Evolutionary conservation across 495 filamentous ascomycete species (phyloP), one percentile per base, ranked within the genome.

Genomic region (Pseudotulostoma volvatum): DNA sequence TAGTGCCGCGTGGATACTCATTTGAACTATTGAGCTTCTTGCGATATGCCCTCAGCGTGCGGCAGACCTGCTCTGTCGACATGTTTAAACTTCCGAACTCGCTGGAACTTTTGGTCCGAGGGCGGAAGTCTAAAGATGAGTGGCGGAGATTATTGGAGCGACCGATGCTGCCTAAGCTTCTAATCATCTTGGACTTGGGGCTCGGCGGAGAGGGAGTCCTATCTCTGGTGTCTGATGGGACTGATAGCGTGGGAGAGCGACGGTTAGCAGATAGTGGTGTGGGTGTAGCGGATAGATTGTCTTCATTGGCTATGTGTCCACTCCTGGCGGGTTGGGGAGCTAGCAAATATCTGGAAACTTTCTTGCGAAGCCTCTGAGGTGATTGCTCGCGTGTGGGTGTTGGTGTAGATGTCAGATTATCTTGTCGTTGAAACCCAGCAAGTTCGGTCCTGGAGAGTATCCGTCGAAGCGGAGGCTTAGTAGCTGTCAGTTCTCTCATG

Each of bases 1-100:
- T 72, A 14, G 81, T 57, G 2, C 73, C 55, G 37, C 84, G 78
- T 9, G 74, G 60, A 19, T 69, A 68, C 30, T 86, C 73, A 1
- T 69, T 59, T 9, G 70, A 72, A 9, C 73, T 74, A 16, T 72
- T 57, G 5, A 94, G 68, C 50, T 83, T 84, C 59, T 85, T 88
- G 11, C 90, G 71, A 50, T 92, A 95, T 1, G 77, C 72, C 36
- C 79, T 74, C 4, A 97, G 66, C 3, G 77, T 77, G 18, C 80
- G 79, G 46, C 79, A 84, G 0, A 85, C 65, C 43, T 86, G 79
- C 46, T 90, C 81, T 1, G 81, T 88, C 4, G 81, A 76, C 57
- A 74, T 73, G 47, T 75, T 75, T 4, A 93, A 63, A 36, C 67
- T 71, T 7, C 79, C 77, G 42, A 74, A 75, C 17, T 73, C 72